A percentile compares a stretch with the other conserved stretches of the same genome.
Conservation (phyloP, 805 yeast species). For the Hanseniaspora lachancei region DNA sequence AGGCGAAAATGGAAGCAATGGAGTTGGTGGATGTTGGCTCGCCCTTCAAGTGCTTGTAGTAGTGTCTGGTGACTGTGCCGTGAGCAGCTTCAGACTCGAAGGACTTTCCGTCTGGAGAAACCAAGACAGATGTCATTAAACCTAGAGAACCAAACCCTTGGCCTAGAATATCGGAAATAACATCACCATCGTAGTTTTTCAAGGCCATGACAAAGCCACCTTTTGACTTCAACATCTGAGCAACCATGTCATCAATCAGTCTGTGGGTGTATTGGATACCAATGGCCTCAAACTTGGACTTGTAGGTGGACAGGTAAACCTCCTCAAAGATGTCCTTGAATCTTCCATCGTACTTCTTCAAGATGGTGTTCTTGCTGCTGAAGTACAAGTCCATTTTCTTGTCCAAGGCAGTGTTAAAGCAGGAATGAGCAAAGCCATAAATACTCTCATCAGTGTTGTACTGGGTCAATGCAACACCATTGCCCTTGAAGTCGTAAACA, state of each 20-base stretch:
- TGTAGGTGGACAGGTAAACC: slow-evolving; percentile 46
- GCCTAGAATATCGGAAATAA: slow-evolving; percentile 72
- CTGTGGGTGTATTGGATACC: slow-evolving; percentile 69
- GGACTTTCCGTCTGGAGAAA: slow-evolving; percentile 78
- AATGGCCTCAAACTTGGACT: slow-evolving; percentile 40
- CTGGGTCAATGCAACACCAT: slow-evolving; percentile 70
- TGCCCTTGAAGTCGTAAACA: slow-evolving; percentile 50
- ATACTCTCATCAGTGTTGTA: slow-evolving; percentile 73
- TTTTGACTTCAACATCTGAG: slow-evolving; percentile 73
- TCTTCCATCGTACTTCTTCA: slow-evolving; percentile 71
- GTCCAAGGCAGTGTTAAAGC: slow-evolving; percentile 59
- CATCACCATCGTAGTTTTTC: slow-evolving; percentile 80
- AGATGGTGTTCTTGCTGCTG: slow-evolving; percentile 68
- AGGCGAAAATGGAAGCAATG: slow-evolving; percentile 73
- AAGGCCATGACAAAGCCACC: slow-evolving; percentile 73
- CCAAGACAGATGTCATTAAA: slow-evolving; percentile 68
- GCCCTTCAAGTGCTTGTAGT: slow-evolving; percentile 68
- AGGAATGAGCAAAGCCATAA: slow-evolving; percentile 63
- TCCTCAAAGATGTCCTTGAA: slow-evolving; percentile 70
- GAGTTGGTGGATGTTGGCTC: slow-evolving; percentile 76
- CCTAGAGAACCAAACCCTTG: slow-evolving; percentile 81
- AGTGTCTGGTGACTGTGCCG: slow-evolving; percentile 80
- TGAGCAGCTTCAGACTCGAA: slow-evolving; percentile 80
- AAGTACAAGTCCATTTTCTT: slow-evolving; percentile 52
- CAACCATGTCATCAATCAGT: slow-evolving; percentile 78